Conservation (phyloP, 2,329 filamentous ascomycete species). For the Nigrospora sphaerica region DNA sequence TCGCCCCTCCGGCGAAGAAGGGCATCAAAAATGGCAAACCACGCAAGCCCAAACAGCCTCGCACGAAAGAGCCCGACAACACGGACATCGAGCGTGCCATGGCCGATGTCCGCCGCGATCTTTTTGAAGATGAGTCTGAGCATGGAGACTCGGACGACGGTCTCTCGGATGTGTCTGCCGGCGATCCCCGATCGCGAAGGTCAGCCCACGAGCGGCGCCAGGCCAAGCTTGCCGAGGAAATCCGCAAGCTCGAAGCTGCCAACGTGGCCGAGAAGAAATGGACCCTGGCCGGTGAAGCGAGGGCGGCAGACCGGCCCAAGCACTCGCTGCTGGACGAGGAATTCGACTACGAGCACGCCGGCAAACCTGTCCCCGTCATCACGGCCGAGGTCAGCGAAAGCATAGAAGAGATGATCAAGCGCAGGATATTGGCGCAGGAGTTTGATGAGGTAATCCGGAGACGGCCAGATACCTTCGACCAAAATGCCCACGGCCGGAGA, state of each 20-base stretch:
- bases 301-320: slow-evolving; percentile 70
- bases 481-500: slow-evolving; percentile 54
- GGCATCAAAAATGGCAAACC: slow-evolving; percentile 46
- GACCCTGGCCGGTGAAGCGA: slow-evolving; percentile 83
- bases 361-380: slow-evolving; percentile 91
- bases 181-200: slow-evolving; percentile 63
- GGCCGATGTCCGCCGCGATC: slow-evolving; percentile 76
- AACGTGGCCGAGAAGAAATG: slow-evolving; percentile 88
- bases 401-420: slow-evolving; percentile 91
- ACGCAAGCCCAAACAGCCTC: slow-evolving; percentile 31
- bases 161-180: slow-evolving; percentile 58
- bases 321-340: slow-evolving; percentile 95
- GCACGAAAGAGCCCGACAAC: slow-evolving; percentile 40
- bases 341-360: slow-evolving; percentile 89
- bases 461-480: slow-evolving; percentile 64
- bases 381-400: slow-evolving; percentile 85
- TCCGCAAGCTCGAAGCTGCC: slow-evolving; percentile 81
- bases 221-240: slow-evolving; percentile 81
- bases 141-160: slow-evolving; percentile 57
- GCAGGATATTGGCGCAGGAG: slow-evolving; percentile 79
- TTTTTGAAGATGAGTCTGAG: slow-evolving; percentile 76
- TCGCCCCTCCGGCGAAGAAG: slow-evolving; percentile 76
- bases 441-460: slow-evolving; percentile 88
- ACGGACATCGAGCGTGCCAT: slow-evolving; percentile 76
- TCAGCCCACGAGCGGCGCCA: slow-evolving; percentile 84